phyloP scores from a whole-genome alignment of 371 early-diverging fungal species.

The Syncephalastrum sp. region DNA sequence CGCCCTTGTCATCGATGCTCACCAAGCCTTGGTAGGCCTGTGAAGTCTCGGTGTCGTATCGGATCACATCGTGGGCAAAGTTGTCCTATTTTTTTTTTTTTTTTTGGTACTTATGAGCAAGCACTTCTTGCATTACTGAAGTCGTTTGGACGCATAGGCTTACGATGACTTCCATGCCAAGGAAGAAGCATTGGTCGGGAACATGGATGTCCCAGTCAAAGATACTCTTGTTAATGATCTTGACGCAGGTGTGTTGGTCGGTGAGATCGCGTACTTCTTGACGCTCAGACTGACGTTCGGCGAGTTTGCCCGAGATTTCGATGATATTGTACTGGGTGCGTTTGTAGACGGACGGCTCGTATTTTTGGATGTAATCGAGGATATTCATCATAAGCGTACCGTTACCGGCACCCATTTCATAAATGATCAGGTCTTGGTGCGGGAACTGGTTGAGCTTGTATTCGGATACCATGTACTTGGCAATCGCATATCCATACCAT shows the following conservation, averaged over 20 bases:
- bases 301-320: constrained; percentile 86
- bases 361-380: constrained; percentile 78
- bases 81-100: constrained; percentile 65
- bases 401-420: constrained; percentile 97
- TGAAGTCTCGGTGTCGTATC: constrained; percentile 73
- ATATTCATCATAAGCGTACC: constrained; percentile 94
- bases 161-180: constrained; percentile 93
- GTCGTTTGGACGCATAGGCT: constrained; percentile 18
- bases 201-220: constrained; percentile 88
- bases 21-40: constrained; percentile 84
- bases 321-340: constrained; percentile 85
- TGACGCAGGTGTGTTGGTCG: constrained; percentile 59
- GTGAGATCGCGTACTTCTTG: constrained; percentile 46
- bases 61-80: constrained; percentile 92
- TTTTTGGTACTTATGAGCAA: neutral
- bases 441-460: constrained; percentile 65
- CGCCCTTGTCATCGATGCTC: constrained; percentile 76
- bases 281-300: constrained; percentile 65
- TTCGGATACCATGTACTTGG: constrained; percentile 83
- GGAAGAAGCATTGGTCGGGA: constrained; percentile 78
- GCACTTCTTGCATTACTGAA: neutral
- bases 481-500: constrained; percentile 91
- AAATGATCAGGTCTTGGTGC: constrained; percentile 75
- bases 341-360: constrained; percentile 79
- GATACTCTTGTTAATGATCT: constrained; percentile 85